These are phyloP conservation scores for Calamus simplicifolius DNA, from an alignment of 176 grass and related monocot genomes.

Conservation along the genomic window DNA sequence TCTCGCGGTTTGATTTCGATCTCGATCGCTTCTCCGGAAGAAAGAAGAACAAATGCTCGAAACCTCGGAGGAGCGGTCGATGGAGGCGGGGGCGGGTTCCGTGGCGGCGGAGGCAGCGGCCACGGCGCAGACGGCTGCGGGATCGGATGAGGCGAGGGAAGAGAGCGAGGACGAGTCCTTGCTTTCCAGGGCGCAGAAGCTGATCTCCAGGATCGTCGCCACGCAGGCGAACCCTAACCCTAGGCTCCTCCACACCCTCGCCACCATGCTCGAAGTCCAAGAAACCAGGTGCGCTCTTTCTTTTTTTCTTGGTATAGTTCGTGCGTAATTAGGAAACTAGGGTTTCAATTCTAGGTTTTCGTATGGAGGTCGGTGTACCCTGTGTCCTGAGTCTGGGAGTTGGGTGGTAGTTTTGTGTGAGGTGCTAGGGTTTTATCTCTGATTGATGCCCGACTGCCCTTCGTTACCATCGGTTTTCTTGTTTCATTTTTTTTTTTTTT, in stretches of 20 bases:
- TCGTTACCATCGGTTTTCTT: too few relatives aligned
- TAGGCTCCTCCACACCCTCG: conserved; percentile 73
- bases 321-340: background rate
- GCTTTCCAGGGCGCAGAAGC: conserved; percentile 45
- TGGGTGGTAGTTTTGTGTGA: background rate
- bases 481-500: too few relatives aligned
- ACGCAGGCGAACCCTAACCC: conserved; percentile 63
- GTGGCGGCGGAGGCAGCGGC: background rate
- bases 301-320: background rate
- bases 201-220: conserved; percentile 48
- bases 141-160: background rate
- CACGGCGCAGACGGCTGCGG: background rate
- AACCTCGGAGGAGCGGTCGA: too few relatives aligned
- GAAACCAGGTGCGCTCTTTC: conserved; percentile 38
- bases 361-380: background rate
- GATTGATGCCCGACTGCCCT: too few relatives aligned
- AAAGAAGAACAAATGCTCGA: too few relatives aligned
- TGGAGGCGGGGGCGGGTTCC: too few relatives aligned
- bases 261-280: conserved; percentile 64
- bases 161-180: conserved; percentile 43
- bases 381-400: background rate
- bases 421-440: too few relatives aligned
- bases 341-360: conserved; percentile 1
- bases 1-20: too few relatives aligned
- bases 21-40: too few relatives aligned